Base-by-base conservation (phyloP, 352 stramenopile genomes). In the Thalassiosira tumida region DNA sequence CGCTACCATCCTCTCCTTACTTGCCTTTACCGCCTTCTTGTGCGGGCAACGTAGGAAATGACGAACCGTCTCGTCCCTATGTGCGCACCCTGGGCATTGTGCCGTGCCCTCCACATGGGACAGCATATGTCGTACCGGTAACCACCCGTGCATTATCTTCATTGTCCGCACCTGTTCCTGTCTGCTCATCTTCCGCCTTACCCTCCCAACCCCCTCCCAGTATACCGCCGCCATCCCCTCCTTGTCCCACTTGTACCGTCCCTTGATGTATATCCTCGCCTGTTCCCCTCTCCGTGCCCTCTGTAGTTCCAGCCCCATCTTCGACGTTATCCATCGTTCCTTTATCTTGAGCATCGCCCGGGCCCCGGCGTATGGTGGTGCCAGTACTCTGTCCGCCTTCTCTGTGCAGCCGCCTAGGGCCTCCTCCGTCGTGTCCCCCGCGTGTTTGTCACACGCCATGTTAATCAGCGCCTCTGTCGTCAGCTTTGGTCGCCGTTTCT, bases 121-220 rank as follows among this genome's bases (percentile, higher is more conserved):
- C 33, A 29, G 3, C 37, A 81, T 81, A n/a, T 82, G 62, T 31
- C 70, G 75, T 0, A 62, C 73, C 21, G 84, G 84, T 4, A 90
- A 67, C 65, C 76, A 82, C 3, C 76, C 75, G 37, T 90, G 84
- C 76, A 90, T 86, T 15, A 81, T 74, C 37, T 90, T 90, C 37
- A 7, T 33, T 10, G 84, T 90, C 17, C 82, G 81, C 50, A 72
- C 73, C 4, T 35, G 33, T 33, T 29, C 10, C 24, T 5, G 69
- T 17, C 59, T 15, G 0, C 26, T 37, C 13, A 84, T n/a, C 17
- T 69, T 62, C 1, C 75, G 51, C 4, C 82, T 6, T 10, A 89
- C 84, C 5, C 17, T 47, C 21, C 74, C 74, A 17, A 84, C 40
- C 1, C 40, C 40, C 0, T 0, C 17, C 74, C 84, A 85, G 50